Base-by-base conservation (phyloP, 208 protist genomes). In the Leishmania aethiopica region DNA sequence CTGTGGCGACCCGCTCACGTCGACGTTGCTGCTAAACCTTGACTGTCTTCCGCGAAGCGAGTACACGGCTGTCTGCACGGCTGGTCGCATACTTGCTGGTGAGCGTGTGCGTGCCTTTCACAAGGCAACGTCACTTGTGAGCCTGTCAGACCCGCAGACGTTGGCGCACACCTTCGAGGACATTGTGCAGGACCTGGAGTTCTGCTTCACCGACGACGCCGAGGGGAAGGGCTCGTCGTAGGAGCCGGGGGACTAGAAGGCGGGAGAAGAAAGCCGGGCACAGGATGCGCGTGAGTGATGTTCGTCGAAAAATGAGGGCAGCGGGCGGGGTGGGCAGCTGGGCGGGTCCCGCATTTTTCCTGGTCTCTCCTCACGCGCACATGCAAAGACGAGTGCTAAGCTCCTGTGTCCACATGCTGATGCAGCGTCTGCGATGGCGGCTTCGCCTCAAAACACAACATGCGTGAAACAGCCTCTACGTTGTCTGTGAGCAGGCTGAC, bases 141-240 rank as follows among this genome's bases (percentile, higher is more conserved):
- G 92, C 37, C 60, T 94, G 47, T 88, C 86, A n/a, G 86, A 95
- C 45, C 93, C 92, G 32, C 93, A 96, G 73, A 97, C 94, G 7
- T 93, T 96, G 85, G 88, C 86, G 1, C 92, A 96, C 79, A 94
- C 93, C 11, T 86, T 91, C 78, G 91, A 95, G 75, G 94, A 97
- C 64, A 86, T 91, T 69, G 90, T 97, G 45, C 80, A 93, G 49
- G 92, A 97, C 79, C 80, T 89, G 7, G 89, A 91, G 70, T 97
- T 96, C 51, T 86, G 62, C 17, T 85, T 88, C 66, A 51, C 79
- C 1, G 83, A 86, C 40, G 35, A 74, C 7, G 47, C 64, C 0
- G 80, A 81, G 11, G 73, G 42, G n/a, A 64, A 78, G 32, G 67
- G 13, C 13, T 35, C 72, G 49, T 75, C 66, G 70, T 80, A 62